A percentile compares a stretch with the other conserved stretches of the same genome.
Conservation (phyloP, 306 rosid genomes). For the Inga oerstediana region DNA sequence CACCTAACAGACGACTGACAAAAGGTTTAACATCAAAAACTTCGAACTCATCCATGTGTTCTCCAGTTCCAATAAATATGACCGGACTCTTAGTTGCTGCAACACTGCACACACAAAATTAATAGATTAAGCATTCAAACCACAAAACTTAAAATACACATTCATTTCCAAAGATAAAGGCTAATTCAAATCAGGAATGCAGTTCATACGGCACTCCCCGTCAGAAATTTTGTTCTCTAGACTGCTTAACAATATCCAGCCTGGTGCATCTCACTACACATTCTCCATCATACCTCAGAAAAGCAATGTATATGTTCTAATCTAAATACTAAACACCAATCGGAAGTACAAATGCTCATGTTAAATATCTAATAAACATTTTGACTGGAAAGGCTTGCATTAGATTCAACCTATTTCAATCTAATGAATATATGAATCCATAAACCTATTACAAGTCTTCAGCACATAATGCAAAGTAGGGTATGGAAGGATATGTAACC, state of each 20-base stretch:
- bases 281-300: not conserved
- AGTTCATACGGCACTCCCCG: slow-evolving; percentile 6
- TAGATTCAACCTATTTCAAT: not conserved
- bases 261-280: not conserved
- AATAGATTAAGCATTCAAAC: slow-evolving; percentile 30
- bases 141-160: not conserved
- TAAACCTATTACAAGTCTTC: not conserved
- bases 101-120: slow-evolving; percentile 51
- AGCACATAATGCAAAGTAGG: not conserved
- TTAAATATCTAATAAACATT: not conserved
- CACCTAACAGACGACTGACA: slow-evolving; percentile 83
- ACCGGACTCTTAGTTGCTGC: slow-evolving; percentile 90
- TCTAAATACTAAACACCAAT: not conserved
- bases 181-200: slow-evolving; percentile 8
- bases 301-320: not conserved
- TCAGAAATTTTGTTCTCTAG: not conserved
- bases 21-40: slow-evolving; percentile 80
- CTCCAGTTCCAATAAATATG: slow-evolving; percentile 79
- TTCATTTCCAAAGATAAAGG: slow-evolving; percentile 10
- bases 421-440: not conserved
- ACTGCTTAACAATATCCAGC: not conserved
- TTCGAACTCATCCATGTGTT: slow-evolving; percentile 87
- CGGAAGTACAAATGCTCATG: not conserved
- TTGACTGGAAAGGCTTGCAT: not conserved
- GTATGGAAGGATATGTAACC: not conserved